A percentile compares a stretch with the other conserved stretches of the same genome.
These are phyloP conservation scores for barrel medic (Medicago truncatula) DNA, from an alignment of 306 rosid species.

Conservation along the genomic window MtrunA17r5.0-ANR NC_053042.1:29896501-29897000, in stretches of 20 bases:
- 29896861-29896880: neutral
- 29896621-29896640: conserved; percentile 4
- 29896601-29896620: conserved; percentile 10
- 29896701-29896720: conserved; percentile 12
- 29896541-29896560: conserved; percentile 24
- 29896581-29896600: conserved; percentile 20
- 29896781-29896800: conserved; percentile 7
- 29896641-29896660: neutral
- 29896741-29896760: neutral
- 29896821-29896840: neutral
- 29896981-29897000: too few species aligned
- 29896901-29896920: too few species aligned
- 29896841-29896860: neutral
- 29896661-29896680: conserved; percentile 16
- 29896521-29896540: neutral
- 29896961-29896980: too few species aligned
- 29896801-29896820: conserved; percentile 16
- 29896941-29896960: too few species aligned
- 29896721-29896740: neutral
- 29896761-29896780: conserved; percentile 15
- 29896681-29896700: conserved; percentile 24
- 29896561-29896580: neutral
- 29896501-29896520: neutral
- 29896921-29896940: neutral
- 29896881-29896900: neutral